Conservation (phyloP, 2,329 filamentous ascomycete genomes). For the Arthrobotrys conoides region DNA sequence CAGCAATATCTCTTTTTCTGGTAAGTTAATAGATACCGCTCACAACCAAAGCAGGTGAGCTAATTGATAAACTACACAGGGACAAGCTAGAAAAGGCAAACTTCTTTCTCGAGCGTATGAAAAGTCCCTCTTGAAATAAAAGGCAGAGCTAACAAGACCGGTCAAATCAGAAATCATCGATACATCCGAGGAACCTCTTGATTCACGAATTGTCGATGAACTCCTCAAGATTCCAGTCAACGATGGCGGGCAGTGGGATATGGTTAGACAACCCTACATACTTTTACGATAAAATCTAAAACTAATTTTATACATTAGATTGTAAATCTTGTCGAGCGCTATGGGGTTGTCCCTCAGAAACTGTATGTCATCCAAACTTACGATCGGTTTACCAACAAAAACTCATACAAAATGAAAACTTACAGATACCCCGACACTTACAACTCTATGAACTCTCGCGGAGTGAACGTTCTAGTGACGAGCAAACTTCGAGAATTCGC, state of each 20-base stretch:
- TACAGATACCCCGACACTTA: constrained; percentile 83
- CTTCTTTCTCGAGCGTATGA: constrained; percentile 81
- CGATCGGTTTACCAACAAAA: neutral
- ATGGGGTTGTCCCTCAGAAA: constrained; percentile 75
- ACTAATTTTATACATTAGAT: constrained; percentile 17
- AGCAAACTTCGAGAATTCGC: constrained; percentile 90
- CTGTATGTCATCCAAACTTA: neutral
- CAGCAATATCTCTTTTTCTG: constrained; percentile 92
- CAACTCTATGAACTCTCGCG: constrained; percentile 79
- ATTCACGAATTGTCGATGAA: constrained; percentile 79
- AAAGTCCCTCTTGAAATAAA: neutral
- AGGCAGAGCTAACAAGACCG: constrained; percentile 20
- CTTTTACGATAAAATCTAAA: constrained; percentile 68
- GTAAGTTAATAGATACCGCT: constrained; percentile 64
- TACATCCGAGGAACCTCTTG: constrained; percentile 78
- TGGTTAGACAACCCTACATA: constrained; percentile 70
- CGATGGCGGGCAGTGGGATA: constrained; percentile 92
- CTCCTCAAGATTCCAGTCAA: constrained; percentile 78
- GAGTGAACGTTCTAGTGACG: constrained; percentile 81
- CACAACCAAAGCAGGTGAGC: neutral
- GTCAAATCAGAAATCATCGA: constrained; percentile 75
- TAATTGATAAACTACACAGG: constrained; percentile 12
- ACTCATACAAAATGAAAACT: constrained; percentile 68
- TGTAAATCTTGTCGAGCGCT: constrained; percentile 83
- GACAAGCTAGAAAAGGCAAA: constrained; percentile 94